Conservation (phyloP, 352 stramenopile species). For the Vaucheria bursata region DNA sequence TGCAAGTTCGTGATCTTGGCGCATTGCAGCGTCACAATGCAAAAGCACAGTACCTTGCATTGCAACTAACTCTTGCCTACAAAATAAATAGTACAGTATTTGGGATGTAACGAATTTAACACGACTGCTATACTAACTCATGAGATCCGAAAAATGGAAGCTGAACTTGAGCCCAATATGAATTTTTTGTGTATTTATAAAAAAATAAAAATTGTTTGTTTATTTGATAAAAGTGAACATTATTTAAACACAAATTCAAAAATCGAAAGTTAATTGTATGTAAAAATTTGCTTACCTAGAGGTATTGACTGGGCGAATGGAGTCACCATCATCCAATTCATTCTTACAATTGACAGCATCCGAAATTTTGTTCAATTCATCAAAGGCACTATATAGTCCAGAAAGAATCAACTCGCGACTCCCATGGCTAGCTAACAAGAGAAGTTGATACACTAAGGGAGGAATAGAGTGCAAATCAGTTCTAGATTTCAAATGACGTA, state of each 20-base stretch:
- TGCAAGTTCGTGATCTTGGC: slow-evolving; percentile 30
- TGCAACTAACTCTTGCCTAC: slow-evolving; percentile 20
- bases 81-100: slow-evolving; percentile 16
- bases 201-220: too few relatives aligned
- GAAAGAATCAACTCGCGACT: slow-evolving; percentile 29
- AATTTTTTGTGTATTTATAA: too few relatives aligned
- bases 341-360: too few relatives aligned
- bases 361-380: slow-evolving; percentile 16
- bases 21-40: slow-evolving; percentile 40
- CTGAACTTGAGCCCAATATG: too few relatives aligned
- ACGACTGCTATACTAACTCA: slow-evolving; percentile 11
- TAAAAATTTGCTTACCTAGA: too few relatives aligned
- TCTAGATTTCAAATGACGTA: slow-evolving; percentile 22
- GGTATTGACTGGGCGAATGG: too few relatives aligned
- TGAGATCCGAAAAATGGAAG: slow-evolving; percentile 27
- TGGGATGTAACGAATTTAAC: slow-evolving; percentile 27
- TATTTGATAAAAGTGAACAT: too few relatives aligned
- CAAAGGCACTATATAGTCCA: slow-evolving; percentile 35
- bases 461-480: slow-evolving; percentile 30
- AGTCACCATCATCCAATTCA: too few relatives aligned
- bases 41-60: slow-evolving; percentile 38
- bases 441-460: slow-evolving; percentile 27
- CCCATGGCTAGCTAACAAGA: slow-evolving; percentile 26
- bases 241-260: too few relatives aligned
- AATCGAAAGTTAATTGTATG: too few relatives aligned